Evolutionary conservation across 2,329 filamentous ascomycete genomes (phyloP), one percentile per base, ranked within the genome.

Genomic region (Hymenoscyphus fructigenus): DNA sequence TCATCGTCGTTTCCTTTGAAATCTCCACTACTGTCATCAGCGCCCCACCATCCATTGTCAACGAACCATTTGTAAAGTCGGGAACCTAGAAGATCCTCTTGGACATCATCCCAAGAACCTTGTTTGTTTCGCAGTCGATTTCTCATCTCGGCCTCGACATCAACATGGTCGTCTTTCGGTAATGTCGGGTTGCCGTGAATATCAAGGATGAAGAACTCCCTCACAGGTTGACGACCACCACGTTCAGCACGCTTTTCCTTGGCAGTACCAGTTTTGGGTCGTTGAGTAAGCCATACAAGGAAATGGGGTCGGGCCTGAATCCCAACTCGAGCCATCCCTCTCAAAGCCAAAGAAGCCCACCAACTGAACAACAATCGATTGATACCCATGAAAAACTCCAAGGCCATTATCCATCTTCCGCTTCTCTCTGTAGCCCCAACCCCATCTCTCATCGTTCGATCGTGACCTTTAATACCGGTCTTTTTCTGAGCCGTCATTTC

Each of bases 61-160:
- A 90, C 87, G 91, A 92, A 98, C 86, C 93, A 95, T 34, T 82
- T 82, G 75, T 97, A 98, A 1, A 97, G 79, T 65, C 87, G 88
- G 1, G 84, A 83, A 68, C 94, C 90, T 2, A 97, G 80, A 47
- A 86, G 85, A 32, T 85, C 84, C 70, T 95, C 91, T 50, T 87
- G 79, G 6, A 80, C 69, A 17, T 79, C 75, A 58, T 77, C 77
- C 76, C 78, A 80, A 47, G 75, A 70, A 34, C 69, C 76, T 73
- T 73, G 76, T 63, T 75, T 78, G 57, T 76, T 80, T 64, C 78
- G 77, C 34, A 90, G 79, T 59, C 87, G 82, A 62, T 85, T 85
- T 69, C 91, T 86, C 70, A 93, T 88, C 75, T 95, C 91, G 1
- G 81, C 82, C 77, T 97, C 94, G 1, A 97, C 88, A 72, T 98